Conservation (phyloP, 2,329 filamentous ascomycete genomes). For the Onygenales sp. region DNA sequence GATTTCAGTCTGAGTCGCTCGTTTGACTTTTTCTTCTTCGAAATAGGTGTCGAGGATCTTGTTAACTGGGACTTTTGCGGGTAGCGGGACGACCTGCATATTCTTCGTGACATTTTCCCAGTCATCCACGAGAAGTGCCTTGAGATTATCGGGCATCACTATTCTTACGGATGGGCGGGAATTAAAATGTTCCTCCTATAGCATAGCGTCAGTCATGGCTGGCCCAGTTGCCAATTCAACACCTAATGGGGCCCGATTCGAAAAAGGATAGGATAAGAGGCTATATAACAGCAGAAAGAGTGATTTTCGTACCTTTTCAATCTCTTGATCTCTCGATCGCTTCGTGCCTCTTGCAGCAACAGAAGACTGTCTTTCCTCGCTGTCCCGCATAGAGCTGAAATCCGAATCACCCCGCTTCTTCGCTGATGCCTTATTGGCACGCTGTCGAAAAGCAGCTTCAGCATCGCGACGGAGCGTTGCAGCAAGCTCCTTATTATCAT, state of each 20-base stretch:
- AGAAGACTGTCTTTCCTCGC: slow-evolving; percentile 36
- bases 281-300: neutral
- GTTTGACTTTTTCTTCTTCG: slow-evolving; percentile 57
- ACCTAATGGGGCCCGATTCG: neutral
- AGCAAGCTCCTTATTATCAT: slow-evolving; percentile 89
- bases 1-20: slow-evolving; percentile 43
- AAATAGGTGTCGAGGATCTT: slow-evolving; percentile 75
- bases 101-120: slow-evolving; percentile 99
- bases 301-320: slow-evolving; percentile 32
- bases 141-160: slow-evolving; percentile 77
- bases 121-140: slow-evolving; percentile 89
- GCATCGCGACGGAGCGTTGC: slow-evolving; percentile 36
- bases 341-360: slow-evolving; percentile 35
- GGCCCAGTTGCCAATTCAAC: neutral
- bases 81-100: slow-evolving; percentile 76
- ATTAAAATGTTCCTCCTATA: slow-evolving; percentile 80
- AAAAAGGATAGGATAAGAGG: neutral
- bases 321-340: slow-evolving; percentile 36
- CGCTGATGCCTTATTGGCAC: slow-evolving; percentile 23
- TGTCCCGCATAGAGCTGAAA: slow-evolving; percentile 32
- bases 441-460: slow-evolving; percentile 25
- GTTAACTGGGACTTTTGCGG: slow-evolving; percentile 64
- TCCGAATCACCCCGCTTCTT: slow-evolving; percentile 36
- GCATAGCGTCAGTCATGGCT: neutral
- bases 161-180: slow-evolving; percentile 77